Conservation (phyloP, 106 monocot species). For the Allium fistulosum region DNA sequence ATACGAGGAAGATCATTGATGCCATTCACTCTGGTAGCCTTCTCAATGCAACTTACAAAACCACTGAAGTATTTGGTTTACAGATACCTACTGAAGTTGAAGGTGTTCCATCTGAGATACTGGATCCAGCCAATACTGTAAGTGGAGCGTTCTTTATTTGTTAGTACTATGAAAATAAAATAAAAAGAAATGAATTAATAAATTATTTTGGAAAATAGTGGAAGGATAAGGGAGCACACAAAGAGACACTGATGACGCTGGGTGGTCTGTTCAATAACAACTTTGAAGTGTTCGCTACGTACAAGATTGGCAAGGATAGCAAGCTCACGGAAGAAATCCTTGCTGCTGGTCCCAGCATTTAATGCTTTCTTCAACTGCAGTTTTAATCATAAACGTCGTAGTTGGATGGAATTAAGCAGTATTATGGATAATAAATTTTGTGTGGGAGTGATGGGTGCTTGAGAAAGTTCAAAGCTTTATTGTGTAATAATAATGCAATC, state of each 20-base stretch:
- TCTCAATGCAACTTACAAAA: slow-evolving; percentile 46
- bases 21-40: slow-evolving; percentile 86
- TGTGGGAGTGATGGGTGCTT: no score
- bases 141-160: slow-evolving; percentile 1
- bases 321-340: slow-evolving; percentile 83
- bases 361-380: background rate
- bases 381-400: background rate
- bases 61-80: slow-evolving; percentile 78
- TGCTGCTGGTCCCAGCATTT: slow-evolving; percentile 72
- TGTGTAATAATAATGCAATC: no score
- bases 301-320: slow-evolving; percentile 77
- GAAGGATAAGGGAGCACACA: slow-evolving; percentile 55
- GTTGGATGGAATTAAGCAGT: no score
- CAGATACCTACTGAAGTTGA: slow-evolving; percentile 67
- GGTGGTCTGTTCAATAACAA: slow-evolving; percentile 89
- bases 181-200: background rate
- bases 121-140: slow-evolving; percentile 79
- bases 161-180: background rate
- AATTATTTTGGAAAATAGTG: slow-evolving; percentile 32
- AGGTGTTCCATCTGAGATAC: slow-evolving; percentile 72
- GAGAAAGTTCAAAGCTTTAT: no score
- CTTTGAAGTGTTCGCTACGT: slow-evolving; percentile 78
- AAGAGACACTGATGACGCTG: slow-evolving; percentile 85
- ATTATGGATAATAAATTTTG: no score
- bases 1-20: slow-evolving; percentile 88